Evolutionary conservation across 345 rosid species (phyloP), one percentile per base, ranked within the genome.

Genomic region (Brassica carinata): DNA sequence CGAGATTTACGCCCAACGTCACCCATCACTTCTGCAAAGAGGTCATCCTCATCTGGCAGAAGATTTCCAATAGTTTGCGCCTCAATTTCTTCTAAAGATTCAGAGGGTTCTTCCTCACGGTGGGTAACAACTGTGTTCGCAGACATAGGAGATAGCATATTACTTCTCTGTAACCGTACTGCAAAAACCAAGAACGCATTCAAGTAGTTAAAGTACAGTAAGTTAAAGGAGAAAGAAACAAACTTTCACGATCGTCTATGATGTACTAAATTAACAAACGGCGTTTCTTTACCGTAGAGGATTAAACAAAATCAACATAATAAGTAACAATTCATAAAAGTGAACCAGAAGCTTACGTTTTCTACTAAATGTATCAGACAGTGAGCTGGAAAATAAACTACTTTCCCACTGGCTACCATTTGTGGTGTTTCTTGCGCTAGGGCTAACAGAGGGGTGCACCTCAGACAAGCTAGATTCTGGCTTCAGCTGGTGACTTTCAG

Each of bases 11-110:
- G 81, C 63, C 87, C 91, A 73, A 85, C 77, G 36, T 84, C 91
- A 85, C 89, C 91, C 78, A 81, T 90, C 85, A 95, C 88, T 71
- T 93, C 99, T 38, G 92, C 87, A 73, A 95, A 92, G 61, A 95
- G 87, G 71, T 91, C 99, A 85, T 89, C 99, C 53, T 95, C 98
- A 85, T 86, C 88, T 67, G 99, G 99, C 53, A 95, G 98, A 71
- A 95, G 96, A 85, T 91, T 88, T 64, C 97, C 94, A 63, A 95
- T 90, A 64, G 97, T 91, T 76, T 87, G 91, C 5, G 95, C 97
- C 88, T 96, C 98, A 77, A 91, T 85, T 77, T 94, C 97, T 88
- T 92, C 85, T 70, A 88, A 84, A 68, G 94, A 85, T 83, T 90
- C 93, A 81, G 89, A 85, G 72, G 86, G 87, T 67, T 89, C 91